phyloP scores from a whole-genome alignment of 2,329 filamentous ascomycete genomes.

The Penicillium fuscoglaucum region DNA sequence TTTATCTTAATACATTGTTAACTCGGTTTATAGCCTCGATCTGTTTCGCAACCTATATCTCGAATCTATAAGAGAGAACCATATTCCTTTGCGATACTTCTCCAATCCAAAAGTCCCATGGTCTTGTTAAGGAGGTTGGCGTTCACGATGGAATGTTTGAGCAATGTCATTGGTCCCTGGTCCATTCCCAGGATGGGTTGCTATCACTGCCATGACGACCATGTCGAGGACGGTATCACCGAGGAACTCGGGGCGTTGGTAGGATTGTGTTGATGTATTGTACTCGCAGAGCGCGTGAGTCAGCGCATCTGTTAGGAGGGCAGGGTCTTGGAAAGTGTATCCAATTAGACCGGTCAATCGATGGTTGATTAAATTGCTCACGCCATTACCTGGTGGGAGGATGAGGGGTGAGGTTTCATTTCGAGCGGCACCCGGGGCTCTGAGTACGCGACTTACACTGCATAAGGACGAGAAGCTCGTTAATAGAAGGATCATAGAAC shows the following conservation, averaged over 20 bases:
- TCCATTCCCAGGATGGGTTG: conserved; percentile 39
- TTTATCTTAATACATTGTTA: no score
- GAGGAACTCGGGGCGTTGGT: conserved; percentile 82
- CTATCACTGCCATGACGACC: conserved; percentile 60
- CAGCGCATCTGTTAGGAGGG: conserved; percentile 72
- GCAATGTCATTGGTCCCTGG: conserved; percentile 68
- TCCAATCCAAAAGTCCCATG: neutral
- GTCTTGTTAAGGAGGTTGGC: conserved; percentile 63
- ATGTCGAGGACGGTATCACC: conserved; percentile 84
- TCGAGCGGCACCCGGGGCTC: no score
- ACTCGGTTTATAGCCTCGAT: neutral
- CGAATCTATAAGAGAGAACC: neutral
- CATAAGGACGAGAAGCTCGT: no score
- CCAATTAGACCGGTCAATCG: conserved; percentile 20
- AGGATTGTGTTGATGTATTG: conserved; percentile 54
- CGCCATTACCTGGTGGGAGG: neutral
- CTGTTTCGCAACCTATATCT: neutral
- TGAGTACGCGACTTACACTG: no score
- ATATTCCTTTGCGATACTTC: neutral
- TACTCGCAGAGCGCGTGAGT: conserved; percentile 69
- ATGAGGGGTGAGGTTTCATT: conserved; percentile 11
- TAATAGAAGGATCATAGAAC: no score
- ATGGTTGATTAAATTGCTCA: conserved; percentile 18
- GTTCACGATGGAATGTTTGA: conserved; percentile 77
- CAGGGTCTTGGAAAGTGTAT: no score